Conservation (phyloP, 2,329 filamentous ascomycete genomes). For the Diaporthe sp. region DNA sequence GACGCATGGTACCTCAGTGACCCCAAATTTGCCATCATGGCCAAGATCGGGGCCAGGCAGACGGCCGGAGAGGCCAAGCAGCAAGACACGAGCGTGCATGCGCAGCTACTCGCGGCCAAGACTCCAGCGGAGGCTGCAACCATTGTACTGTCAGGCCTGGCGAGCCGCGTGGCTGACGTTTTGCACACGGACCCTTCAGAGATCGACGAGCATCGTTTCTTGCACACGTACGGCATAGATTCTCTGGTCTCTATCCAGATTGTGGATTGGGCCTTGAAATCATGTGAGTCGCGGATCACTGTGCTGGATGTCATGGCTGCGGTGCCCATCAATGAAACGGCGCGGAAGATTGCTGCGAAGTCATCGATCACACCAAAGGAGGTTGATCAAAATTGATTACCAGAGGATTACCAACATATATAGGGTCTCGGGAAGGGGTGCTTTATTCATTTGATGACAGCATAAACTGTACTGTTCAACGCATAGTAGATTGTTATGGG, state of each 20-base stretch:
- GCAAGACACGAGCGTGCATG: neutral
- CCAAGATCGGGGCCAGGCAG: neutral
- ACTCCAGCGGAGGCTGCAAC: neutral
- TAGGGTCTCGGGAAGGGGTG: neutral
- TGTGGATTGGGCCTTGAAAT: neutral
- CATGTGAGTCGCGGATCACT: neutral
- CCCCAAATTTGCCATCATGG: neutral
- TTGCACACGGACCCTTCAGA: neutral
- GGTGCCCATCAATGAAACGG: neutral
- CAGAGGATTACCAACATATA: neutral
- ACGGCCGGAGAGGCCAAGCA: neutral
- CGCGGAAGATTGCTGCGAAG: neutral
- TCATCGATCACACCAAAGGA: neutral
- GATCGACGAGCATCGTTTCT: neutral
- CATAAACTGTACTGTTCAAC: neutral
- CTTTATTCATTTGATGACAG: neutral
- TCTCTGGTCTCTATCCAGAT: neutral
- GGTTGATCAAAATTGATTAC: neutral
- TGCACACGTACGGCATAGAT: neutral
- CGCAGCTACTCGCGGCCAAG: neutral
- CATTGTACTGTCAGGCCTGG: neutral
- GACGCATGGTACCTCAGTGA: neutral
- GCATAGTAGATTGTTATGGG: neutral
- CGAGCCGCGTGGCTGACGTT: neutral
- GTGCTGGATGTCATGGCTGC: conserved; percentile 4